These are phyloP conservation scores for Sporisorium graminicola DNA, from an alignment of 1,284 basidiomycete genomes.

Conservation along the genomic window DNA sequence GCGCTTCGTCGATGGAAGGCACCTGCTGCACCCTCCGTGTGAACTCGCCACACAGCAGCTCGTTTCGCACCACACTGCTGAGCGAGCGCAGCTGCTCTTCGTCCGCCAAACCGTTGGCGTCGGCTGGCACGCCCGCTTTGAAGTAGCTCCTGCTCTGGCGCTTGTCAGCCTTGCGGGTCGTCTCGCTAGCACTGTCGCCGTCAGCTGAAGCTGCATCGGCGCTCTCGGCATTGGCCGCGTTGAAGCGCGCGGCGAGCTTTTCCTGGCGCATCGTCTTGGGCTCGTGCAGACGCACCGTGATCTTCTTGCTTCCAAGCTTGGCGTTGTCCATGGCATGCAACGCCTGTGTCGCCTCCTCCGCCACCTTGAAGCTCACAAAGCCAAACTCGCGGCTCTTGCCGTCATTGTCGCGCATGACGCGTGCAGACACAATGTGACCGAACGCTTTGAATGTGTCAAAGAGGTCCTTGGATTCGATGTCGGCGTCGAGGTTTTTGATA, in stretches of 20 bases:
- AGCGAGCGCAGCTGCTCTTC: slow-evolving; percentile 77
- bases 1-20: slow-evolving; percentile 53
- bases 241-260: slow-evolving; percentile 83
- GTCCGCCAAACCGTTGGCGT: slow-evolving; percentile 71
- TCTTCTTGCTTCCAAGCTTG: slow-evolving; percentile 74
- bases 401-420: slow-evolving; percentile 89
- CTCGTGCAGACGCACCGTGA: slow-evolving; percentile 88
- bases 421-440: slow-evolving; percentile 76
- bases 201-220: slow-evolving; percentile 7
- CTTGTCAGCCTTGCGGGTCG: slow-evolving; percentile 36
- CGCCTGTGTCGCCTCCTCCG: slow-evolving; percentile 76
- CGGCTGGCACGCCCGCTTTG: slow-evolving; percentile 50
- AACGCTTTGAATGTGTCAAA: slow-evolving; percentile 56
- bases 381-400: slow-evolving; percentile 90
- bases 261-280: slow-evolving; percentile 88
- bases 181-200: background rate
- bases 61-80: slow-evolving; percentile 84
- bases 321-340: slow-evolving; percentile 77
- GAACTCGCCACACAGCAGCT: slow-evolving; percentile 84
- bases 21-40: slow-evolving; percentile 77
- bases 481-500: slow-evolving; percentile 63
- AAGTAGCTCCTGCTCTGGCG: slow-evolving; percentile 56
- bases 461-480: slow-evolving; percentile 52
- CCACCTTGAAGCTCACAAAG: slow-evolving; percentile 81
- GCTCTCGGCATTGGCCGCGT: slow-evolving; percentile 20